Conservation (phyloP, 139 green algal species). For the Tetradesmus obliquus region DNA sequence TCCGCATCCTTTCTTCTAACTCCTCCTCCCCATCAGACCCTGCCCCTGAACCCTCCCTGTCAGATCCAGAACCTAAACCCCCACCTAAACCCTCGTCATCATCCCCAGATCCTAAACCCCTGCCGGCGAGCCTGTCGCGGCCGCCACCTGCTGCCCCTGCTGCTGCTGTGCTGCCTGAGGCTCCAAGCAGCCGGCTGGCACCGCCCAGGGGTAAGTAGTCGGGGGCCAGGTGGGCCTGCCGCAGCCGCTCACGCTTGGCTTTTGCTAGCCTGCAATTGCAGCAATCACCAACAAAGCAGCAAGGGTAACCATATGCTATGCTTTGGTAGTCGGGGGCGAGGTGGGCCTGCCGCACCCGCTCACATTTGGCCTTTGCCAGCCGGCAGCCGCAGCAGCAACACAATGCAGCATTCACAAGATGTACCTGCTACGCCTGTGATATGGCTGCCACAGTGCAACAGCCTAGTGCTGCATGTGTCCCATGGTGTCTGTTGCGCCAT, state of each 20-base stretch:
- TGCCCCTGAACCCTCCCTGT: not conserved
- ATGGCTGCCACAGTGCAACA: too few relatives aligned
- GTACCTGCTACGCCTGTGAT: too few relatives aligned
- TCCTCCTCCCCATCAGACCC: constrained; percentile 51
- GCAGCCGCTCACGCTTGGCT: constrained; percentile 80
- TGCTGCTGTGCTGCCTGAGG: not conserved
- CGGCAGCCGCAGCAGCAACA: constrained; percentile 37
- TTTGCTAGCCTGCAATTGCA: constrained; percentile 65
- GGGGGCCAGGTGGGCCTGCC: constrained; percentile 75
- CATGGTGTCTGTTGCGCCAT: too few relatives aligned
- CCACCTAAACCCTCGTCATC: not conserved
- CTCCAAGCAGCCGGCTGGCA: constrained; percentile 1
- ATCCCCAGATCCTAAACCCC: not conserved
- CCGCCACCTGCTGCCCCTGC: not conserved
- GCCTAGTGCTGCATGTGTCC: too few relatives aligned
- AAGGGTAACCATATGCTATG: constrained; percentile 32
- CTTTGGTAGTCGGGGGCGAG: constrained; percentile 81
- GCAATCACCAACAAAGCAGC: not conserved
- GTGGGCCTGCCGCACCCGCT: constrained; percentile 72
- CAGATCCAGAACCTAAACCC: not conserved
- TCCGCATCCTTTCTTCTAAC: constrained; percentile 67
- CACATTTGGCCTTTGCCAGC: constrained; percentile 75
- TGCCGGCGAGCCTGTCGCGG: not conserved
- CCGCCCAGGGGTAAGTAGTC: constrained; percentile 81
- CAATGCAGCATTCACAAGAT: too few relatives aligned